Base-by-base conservation (phyloP, 495 filamentous ascomycete genomes). In the Daldinia concentrica region DNA sequence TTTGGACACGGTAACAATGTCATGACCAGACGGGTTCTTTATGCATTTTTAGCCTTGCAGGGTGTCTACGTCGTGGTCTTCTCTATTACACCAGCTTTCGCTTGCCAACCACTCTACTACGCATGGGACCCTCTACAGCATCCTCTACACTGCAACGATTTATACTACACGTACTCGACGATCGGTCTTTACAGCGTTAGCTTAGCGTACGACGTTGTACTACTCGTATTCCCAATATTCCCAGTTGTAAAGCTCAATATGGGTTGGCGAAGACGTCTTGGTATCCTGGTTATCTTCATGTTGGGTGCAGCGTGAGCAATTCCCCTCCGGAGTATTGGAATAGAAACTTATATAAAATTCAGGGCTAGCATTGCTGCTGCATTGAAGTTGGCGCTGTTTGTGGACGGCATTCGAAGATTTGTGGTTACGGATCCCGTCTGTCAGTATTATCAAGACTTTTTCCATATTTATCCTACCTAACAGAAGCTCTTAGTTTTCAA, bases 221-320 rank as follows among this genome's bases (percentile, higher is more conserved):
- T 78, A 4, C 52, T 78, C 19, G 14, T 75, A n/a, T 65, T 78
- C 30, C 76, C 76, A 2, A 45, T 77, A 34, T 71, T 61, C 45
- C 69, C 69, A 2, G 68, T 78, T 15, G 41, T 29, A 15, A 41
- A 64, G 57, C 57, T 78, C 6, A 62, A 75, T 5, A 71, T 75
- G 75, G 12, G 37, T 61, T 30, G 66, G 17, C 30, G 32, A 30
- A 39, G 32, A 19, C 55, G 55, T 19, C 1, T 36, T 12, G 55
- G 55, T 39, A 64, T 73, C 24, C 11, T 48, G 17, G 39, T 64
- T 3, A 68, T 79, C 11, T 77, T 79, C 48, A 64, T 71, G 60
- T 64, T 77, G 14, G 76, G 76, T 68, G 75, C 75, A 17, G 61
- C 50, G 65, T 73, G 36, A 39, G 55, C 3, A 5, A 11, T 22